Evolutionary conservation across 2,329 filamentous ascomycete genomes (phyloP), one percentile per base, ranked within the genome.

Genomic region (Coniochaeta pulveracea): DNA sequence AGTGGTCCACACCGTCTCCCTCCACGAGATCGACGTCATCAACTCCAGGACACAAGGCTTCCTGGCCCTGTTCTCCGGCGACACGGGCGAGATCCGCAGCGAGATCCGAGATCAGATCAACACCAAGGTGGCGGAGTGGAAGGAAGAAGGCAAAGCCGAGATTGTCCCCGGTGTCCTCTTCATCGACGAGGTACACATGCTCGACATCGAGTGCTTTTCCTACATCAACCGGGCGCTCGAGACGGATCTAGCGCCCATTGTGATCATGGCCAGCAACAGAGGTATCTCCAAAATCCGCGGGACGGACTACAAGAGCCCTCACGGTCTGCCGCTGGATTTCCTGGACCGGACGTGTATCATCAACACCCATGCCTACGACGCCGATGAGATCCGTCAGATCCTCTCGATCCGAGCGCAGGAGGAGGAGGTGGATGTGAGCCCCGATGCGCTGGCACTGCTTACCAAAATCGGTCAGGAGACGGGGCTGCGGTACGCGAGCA

Each of bases 161-260:
- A 96, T 98, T 35, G 86, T 98, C 1, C 91, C 91, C 0, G 91
- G 91, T 28, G 91, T 98, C 6, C 66, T 98, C 6, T 98, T 98
- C 66, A 93, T 98, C 50, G 91, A 98, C 50, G 91, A 98, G 63
- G 89, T 98, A 5, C 91, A 98, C 67, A 96, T 98, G 89, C 82
- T 98, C 37, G 91, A 98, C 56, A 95, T 96, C 43, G 91, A 98
- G 60, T 96, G 89, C 65, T 98, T 94, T 66, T 93, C 86, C 27
- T 98, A 93, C 66, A 81, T 98, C 68, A 98, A 98, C 66, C 83
- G 91, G 34, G 91, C 91, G 1, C 69, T 98, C 27, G 91, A 98
- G 60, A 85, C 88, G 39, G 86, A 96, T 49, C 72, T 98, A 19
- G 86, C 91, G 2, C 91, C 91, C 24, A 88, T 98, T 43, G 88